Conservation (phyloP, 306 rosid genomes). For the Pterocarpus santalinus region DNA sequence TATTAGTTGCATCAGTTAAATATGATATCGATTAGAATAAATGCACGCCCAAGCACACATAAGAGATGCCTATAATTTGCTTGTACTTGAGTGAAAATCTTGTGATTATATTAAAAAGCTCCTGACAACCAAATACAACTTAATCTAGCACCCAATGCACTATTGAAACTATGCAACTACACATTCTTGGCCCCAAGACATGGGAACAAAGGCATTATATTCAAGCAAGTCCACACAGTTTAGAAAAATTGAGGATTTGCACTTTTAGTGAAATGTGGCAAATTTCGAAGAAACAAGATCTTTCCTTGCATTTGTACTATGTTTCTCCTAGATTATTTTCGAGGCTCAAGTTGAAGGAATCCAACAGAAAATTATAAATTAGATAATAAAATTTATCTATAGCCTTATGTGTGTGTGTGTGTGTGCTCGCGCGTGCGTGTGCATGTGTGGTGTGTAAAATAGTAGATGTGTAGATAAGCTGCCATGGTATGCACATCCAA, state of each 20-base stretch:
- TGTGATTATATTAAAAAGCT: conserved; percentile 4
- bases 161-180: conserved; percentile 19
- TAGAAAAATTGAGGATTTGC: not conserved
- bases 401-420: not conserved
- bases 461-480: not conserved
- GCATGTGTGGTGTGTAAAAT: not conserved
- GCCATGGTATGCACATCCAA: conserved; percentile 16
- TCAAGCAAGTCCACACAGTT: not conserved
- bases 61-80: not conserved
- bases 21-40: conserved; percentile 26
- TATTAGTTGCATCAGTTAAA: conserved; percentile 13
- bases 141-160: conserved; percentile 25
- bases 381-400: not conserved
- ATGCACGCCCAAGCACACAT: not conserved
- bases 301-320: not conserved
- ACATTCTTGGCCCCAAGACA: not conserved
- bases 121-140: not conserved
- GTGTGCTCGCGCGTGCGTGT: not conserved
- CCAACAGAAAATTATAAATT: not conserved
- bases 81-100: not conserved
- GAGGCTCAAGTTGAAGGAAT: not conserved
- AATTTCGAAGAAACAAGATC: not conserved
- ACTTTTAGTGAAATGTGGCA: not conserved
- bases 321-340: not conserved
- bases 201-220: conserved; percentile 23